Conservation (phyloP, 78 protist species). For the Dictyostelium capitatum region DNA sequence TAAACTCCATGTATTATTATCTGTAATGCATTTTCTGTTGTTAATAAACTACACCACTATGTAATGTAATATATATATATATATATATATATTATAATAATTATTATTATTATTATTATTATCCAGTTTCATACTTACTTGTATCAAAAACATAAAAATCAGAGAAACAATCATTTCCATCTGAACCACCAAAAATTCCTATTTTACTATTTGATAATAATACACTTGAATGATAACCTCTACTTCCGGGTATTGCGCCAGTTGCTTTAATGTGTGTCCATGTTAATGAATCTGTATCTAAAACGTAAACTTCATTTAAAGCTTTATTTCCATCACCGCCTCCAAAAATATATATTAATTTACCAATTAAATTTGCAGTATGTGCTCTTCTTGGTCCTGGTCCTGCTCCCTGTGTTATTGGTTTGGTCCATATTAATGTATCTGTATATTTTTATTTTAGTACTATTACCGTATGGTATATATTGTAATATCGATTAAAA, state of each 20-base stretch:
- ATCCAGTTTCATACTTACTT: neutral
- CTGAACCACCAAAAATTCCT: conserved; percentile 67
- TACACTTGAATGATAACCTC: conserved; percentile 67
- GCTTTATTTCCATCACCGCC: conserved; percentile 80
- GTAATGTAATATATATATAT: too few relatives aligned
- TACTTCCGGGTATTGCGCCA: conserved; percentile 55
- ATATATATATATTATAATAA: too few relatives aligned
- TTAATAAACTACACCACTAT: too few relatives aligned
- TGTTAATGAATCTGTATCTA: conserved; percentile 49
- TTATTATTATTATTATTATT: too few relatives aligned
- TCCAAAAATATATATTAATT: conserved; percentile 60
- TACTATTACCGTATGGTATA: neutral
- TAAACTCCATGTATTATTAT: conserved; percentile 42
- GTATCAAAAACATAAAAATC: conserved; percentile 55
- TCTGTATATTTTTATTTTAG: neutral
- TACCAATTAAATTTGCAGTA: conserved; percentile 61
- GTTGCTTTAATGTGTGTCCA: conserved; percentile 47
- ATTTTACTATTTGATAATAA: conserved; percentile 12
- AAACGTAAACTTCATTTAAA: conserved; percentile 55
- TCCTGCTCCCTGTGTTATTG: conserved; percentile 44
- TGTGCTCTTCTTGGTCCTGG: conserved; percentile 83
- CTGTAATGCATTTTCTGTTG: too few relatives aligned
- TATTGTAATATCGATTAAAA: neutral
- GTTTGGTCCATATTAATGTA: conserved; percentile 74
- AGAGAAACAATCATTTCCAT: conserved; percentile 66